Percentiles rank a stretch among this genome's conserved stretches.
These are phyloP conservation scores for Saposhnikovia divaricata DNA, from an alignment of 129 eudicot species.

Conservation along the genomic window DNA sequence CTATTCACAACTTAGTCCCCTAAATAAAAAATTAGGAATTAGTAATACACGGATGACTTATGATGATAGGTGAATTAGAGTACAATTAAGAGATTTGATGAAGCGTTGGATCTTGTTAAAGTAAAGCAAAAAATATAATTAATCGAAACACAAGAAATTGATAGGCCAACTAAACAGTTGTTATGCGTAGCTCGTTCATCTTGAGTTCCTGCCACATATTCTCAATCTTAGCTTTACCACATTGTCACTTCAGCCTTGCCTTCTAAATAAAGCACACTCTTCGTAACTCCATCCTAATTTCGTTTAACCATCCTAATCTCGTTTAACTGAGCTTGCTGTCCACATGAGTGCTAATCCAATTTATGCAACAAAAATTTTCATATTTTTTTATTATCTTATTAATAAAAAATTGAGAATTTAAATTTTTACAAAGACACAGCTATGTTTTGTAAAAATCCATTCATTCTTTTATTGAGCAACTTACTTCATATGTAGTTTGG, in stretches of 20 bases:
- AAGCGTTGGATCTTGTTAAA: neutral
- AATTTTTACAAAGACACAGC: neutral
- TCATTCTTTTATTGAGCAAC: too few relatives aligned
- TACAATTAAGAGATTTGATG: neutral
- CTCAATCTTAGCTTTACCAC: conserved; percentile 5
- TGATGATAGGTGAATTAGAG: neutral
- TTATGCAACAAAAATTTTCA: neutral
- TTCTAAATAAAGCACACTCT: conserved; percentile 7
- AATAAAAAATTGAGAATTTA: neutral
- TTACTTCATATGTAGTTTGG: too few relatives aligned
- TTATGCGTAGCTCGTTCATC: neutral
- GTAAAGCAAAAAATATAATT: neutral
- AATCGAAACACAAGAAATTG: neutral
- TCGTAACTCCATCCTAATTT: neutral
- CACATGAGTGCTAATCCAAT: neutral
- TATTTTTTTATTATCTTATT: neutral
- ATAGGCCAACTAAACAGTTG: conserved; percentile 14
- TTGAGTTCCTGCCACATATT: neutral
- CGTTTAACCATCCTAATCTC: neutral
- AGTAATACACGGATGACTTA: neutral
- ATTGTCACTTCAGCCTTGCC: conserved; percentile 5
- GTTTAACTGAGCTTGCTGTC: neutral
- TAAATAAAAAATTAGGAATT: neutral
- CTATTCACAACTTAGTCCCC: neutral
- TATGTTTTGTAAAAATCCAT: too few relatives aligned